A percentile compares a stretch with the other conserved stretches of the same genome.
phyloP scores from a whole-genome alignment of 1,284 basidiomycete genomes.

The Ceratobasidium sp. region DNA sequence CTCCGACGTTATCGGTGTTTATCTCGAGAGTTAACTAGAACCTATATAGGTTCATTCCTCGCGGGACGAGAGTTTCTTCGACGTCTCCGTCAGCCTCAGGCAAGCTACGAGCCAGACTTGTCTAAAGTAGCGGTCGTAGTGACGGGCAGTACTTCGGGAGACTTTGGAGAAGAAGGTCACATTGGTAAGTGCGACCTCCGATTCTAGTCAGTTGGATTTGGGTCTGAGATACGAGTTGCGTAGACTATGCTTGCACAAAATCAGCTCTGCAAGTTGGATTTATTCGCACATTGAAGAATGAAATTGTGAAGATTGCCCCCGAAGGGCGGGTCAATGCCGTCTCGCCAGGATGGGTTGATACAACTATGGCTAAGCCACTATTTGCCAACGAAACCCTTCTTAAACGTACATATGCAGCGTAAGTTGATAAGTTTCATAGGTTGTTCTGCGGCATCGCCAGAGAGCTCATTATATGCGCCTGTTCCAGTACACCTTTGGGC shows the following conservation, averaged over 20 bases:
- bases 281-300: conserved; percentile 56
- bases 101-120: conserved; percentile 45
- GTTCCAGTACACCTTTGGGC: conserved; percentile 54
- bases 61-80: conserved; percentile 54
- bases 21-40: not conserved
- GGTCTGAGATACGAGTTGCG: not conserved
- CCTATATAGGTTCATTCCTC: conserved; percentile 53
- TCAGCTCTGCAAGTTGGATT: conserved; percentile 56
- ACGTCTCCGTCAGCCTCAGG: conserved; percentile 48
- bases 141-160: conserved; percentile 55
- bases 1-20: too few relatives aligned
- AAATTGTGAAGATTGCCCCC: conserved; percentile 56
- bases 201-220: not conserved
- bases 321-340: conserved; percentile 54
- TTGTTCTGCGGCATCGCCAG: not conserved
- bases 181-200: conserved; percentile 40
- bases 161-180: conserved; percentile 55
- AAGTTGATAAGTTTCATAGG: conserved; percentile 28
- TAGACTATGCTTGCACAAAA: conserved; percentile 54
- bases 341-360: conserved; percentile 56
- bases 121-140: conserved; percentile 53
- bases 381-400: conserved; percentile 51
- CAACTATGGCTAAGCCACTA: conserved; percentile 53
- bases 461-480: not conserved
- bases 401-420: conserved; percentile 53